Base-by-base conservation (phyloP, 495 filamentous ascomycete genomes). In the Penicillium angulare region DNA sequence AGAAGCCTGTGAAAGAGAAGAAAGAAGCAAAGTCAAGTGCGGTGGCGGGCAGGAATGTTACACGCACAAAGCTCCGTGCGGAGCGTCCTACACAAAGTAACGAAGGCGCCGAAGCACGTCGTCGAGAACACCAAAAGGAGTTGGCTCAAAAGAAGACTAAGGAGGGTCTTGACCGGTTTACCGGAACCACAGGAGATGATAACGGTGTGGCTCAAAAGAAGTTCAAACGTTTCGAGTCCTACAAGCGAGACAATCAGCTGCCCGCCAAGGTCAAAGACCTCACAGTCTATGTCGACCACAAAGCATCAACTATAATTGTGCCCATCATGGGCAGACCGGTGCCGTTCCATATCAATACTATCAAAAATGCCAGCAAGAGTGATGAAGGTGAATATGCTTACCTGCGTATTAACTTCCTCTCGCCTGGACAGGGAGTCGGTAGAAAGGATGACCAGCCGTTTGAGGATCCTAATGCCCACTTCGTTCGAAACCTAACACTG, bases 361-460 rank as follows among this genome's bases (percentile, higher is more conserved):
- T 99, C 76, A 99, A 99, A 69, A 99, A 97, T 59, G 90, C 87
- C 10, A 92, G 89, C 77, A 95, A 92, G 72, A 92, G 86, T 57
- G 89, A 93, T 47, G 95, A 99, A 67, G 91, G 89, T 16, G 91
- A 97, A 54, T 96, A 86, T 67, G 87, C 92, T 0, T 97, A 89
- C 68, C 78, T 99, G 12, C 84, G 95, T 42, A 93, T 99, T 76
- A 99, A 99, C 69, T 95, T 99, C 63, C 77, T 97, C 8, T 96
- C 91, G 13, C 95, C 95, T 13, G 95, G 95, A 32, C 95, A 99
- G 68, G 95, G 95, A 73, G 95, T 99, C 45, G 95, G 93, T 23
- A 75, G 93, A 59, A 99, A 97, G 67, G 95, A 99, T 68, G 95
- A 99, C 55, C 90, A 97, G 64, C 95, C 95, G 0, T 99, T 99